Conservation (phyloP, 768 basidiomycete species). For the Dentipellis sp. region DNA sequence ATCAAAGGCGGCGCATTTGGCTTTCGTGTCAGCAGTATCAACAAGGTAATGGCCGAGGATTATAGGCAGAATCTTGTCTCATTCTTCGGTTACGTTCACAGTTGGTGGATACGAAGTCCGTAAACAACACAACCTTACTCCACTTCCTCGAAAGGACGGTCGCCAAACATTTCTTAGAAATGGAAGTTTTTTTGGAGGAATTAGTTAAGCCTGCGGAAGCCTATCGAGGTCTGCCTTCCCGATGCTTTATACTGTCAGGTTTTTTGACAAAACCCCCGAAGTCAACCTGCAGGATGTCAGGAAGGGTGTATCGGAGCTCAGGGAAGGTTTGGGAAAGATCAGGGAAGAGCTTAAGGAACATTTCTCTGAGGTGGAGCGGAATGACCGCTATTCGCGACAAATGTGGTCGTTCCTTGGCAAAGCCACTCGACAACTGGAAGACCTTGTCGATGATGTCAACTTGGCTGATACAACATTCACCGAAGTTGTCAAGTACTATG, state of each 20-base stretch:
- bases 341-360: constrained; percentile 73
- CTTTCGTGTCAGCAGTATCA: constrained; percentile 95
- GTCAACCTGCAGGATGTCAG: constrained; percentile 84
- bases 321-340: constrained; percentile 70
- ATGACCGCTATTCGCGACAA: constrained; percentile 76
- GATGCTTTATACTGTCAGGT: neutral
- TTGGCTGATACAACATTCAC: constrained; percentile 76
- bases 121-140: constrained; percentile 86
- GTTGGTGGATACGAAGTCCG: constrained; percentile 97
- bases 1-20: constrained; percentile 96
- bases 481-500: constrained; percentile 85
- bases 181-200: constrained; percentile 86
- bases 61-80: neutral
- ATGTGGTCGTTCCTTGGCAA: constrained; percentile 88
- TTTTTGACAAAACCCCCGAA: constrained; percentile 22
- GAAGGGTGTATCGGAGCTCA: constrained; percentile 62
- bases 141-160: constrained; percentile 92
- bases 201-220: constrained; percentile 85
- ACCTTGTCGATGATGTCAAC: constrained; percentile 80
- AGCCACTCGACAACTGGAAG: constrained; percentile 67
- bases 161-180: constrained; percentile 75
- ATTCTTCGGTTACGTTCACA: constrained; percentile 21
- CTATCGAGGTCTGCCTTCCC: constrained; percentile 59
- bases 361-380: constrained; percentile 61
- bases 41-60: constrained; percentile 51